phyloP scores from a whole-genome alignment of 2,329 filamentous ascomycete species.

The Pseudocercospora ulei region DNA sequence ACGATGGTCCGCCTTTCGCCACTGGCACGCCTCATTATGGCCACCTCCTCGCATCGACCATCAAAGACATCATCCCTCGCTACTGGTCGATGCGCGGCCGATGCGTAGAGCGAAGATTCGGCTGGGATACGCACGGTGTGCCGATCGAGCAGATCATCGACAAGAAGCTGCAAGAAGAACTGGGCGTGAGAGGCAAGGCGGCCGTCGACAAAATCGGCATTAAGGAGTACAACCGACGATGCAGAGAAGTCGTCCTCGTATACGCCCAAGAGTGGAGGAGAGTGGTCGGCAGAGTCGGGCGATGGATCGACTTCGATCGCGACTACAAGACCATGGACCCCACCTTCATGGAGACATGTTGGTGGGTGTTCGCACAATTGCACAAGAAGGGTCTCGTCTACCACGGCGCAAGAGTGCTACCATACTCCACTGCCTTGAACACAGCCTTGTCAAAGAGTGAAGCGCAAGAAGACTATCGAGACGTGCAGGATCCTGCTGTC shows the following conservation, averaged over 20 bases:
- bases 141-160: conserved; percentile 97
- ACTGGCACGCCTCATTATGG: conserved; percentile 57
- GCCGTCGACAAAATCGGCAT: conserved; percentile 80
- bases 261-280: conserved; percentile 78
- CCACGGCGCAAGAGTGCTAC: conserved; percentile 85
- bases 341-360: conserved; percentile 90
- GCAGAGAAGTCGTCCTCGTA: conserved; percentile 84
- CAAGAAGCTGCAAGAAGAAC: conserved; percentile 56
- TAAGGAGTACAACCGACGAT: conserved; percentile 83
- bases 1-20: conserved; percentile 56
- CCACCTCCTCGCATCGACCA: conserved; percentile 80
- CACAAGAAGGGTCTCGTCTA: conserved; percentile 86
- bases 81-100: conserved; percentile 98
- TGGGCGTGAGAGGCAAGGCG: conserved; percentile 77
- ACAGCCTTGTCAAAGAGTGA: conserved; percentile 91
- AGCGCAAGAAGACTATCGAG: conserved; percentile 88
- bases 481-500: conserved; percentile 80
- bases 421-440: conserved; percentile 81
- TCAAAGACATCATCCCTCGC: conserved; percentile 91
- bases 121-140: conserved; percentile 91
- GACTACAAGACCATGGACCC: conserved; percentile 97
- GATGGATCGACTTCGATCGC: conserved; percentile 97
- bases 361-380: conserved; percentile 94
- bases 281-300: conserved; percentile 77
- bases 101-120: conserved; percentile 84